phyloP scores from a whole-genome alignment of 768 basidiomycete genomes.

The Amanita pallidorosea region DNA sequence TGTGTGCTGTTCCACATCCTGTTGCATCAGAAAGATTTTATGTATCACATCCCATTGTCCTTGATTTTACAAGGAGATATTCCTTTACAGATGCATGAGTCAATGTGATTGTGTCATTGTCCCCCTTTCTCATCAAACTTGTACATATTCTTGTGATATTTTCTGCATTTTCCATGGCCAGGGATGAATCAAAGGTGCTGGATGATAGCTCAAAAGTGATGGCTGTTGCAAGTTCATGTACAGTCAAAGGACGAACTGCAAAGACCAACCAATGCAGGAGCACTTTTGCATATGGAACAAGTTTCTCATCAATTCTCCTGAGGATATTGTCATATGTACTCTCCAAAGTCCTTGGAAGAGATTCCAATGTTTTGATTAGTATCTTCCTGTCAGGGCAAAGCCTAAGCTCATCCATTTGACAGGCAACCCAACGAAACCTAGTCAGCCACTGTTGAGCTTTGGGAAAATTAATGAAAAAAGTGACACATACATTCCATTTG shows the following conservation, averaged over 20 bases:
- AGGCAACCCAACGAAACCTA: background rate
- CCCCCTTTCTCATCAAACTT: background rate
- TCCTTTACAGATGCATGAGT: too few relatives aligned
- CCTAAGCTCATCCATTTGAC: background rate
- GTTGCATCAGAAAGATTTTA: too few relatives aligned
- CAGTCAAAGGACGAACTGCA: background rate
- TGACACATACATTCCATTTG: slow-evolving; percentile 1
- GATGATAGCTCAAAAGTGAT: background rate
- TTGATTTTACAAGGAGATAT: too few relatives aligned
- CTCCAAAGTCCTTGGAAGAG: background rate
- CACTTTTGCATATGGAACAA: too few relatives aligned
- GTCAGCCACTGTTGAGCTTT: background rate
- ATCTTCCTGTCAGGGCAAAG: background rate
- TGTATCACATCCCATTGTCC: too few relatives aligned
- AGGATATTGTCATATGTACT: background rate
- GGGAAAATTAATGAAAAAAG: background rate
- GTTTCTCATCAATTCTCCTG: too few relatives aligned
- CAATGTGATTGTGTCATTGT: too few relatives aligned
- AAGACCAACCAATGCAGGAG: background rate
- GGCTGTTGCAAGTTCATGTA: background rate
- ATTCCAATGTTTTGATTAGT: background rate
- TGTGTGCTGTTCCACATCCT: too few relatives aligned
- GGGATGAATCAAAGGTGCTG: background rate
- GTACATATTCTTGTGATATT: background rate
- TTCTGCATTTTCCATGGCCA: background rate